Base-by-base conservation (phyloP, 202 grass and related monocot genomes). In the Zizania palustris region DNA sequence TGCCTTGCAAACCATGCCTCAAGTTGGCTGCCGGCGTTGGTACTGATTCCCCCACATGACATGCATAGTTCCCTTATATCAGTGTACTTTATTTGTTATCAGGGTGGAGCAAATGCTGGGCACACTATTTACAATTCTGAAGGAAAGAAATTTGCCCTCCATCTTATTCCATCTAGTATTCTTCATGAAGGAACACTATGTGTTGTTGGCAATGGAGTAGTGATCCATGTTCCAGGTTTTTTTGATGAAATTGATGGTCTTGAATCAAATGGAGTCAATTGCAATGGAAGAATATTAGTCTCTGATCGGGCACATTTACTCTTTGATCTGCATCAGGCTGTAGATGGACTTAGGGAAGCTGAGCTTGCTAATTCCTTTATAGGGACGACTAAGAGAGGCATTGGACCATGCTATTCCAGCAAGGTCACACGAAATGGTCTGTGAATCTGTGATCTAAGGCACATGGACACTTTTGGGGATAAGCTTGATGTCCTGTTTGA, bases 91-190 rank as follows among this genome's bases (percentile, higher is more conserved):
- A 38, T 83, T 28, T 75, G 43, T 68, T 35, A 68, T 79, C 72
- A 93, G 91, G 92, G 92, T 62, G 92, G 92, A 82, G 86, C 88
- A 76, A 96, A 96, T 87, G 92, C 89, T 85, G 92, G 92, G 34
- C 92, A 96, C 81, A 96, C 89, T 50, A 91, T 96, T 48, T 91
- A 91, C 80, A 96, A 91, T 61, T 74, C 88, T 67, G 89, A 92
- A 81, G 92, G 89, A 6, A 96, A 96, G 67, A 93, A 90, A 35
- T 96, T 91, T 74, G 86, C 89, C 7, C 89, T 96, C 41, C 92
- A 96, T 85, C 92, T 96, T 74, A 84, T 96, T 82, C 92, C 92
- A 49, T 91, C 88, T 20, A 89, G 92, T 67, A 96, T 96, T 77
- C 83, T 96, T 44, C 85, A 91, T 60, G 84, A 91, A 38, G 86